These are phyloP conservation scores for Cajanus cajan DNA, from an alignment of 306 rosid species.

Conservation along the genomic window DNA sequence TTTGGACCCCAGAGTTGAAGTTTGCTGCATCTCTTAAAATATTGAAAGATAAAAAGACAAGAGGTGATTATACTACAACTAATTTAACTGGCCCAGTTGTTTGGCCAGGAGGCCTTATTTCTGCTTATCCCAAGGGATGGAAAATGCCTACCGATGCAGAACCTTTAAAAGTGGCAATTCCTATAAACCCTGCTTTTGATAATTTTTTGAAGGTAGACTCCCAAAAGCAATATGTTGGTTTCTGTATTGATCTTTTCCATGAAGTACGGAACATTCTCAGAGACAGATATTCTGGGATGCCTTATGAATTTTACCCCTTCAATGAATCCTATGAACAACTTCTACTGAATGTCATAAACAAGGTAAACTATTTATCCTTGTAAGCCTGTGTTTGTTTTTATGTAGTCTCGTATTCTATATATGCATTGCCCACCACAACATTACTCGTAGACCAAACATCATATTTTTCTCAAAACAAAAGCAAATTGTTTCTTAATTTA, in stretches of 20 bases:
- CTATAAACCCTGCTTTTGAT: conserved; percentile 38
- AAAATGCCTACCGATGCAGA: conserved; percentile 32
- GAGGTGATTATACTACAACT: neutral
- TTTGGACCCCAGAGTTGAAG: conserved; percentile 44
- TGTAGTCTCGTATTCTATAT: neutral
- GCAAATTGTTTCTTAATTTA: neutral
- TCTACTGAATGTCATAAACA: conserved; percentile 26
- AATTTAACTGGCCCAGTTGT: conserved; percentile 31
- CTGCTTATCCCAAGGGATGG: conserved; percentile 45
- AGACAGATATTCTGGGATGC: conserved; percentile 35
- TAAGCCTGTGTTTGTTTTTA: neutral
- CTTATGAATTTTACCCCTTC: conserved; percentile 18
- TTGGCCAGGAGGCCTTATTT: conserved; percentile 55
- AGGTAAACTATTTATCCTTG: conserved; percentile 34
- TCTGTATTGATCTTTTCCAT: conserved; percentile 45
- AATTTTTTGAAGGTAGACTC: conserved; percentile 42
- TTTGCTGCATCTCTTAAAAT: conserved; percentile 16
- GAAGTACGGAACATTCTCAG: conserved; percentile 4
- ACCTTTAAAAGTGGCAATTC: conserved; percentile 53
- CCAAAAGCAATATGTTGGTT: conserved; percentile 33
- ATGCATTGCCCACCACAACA: conserved; percentile 13
- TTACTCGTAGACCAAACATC: neutral
- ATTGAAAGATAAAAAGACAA: conserved; percentile 5
- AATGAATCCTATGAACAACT: conserved; percentile 30
- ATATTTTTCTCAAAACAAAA: neutral